Evolutionary conservation across 345 rosid species (phyloP).

Genomic region (Arabidopsis suecica): DNA sequence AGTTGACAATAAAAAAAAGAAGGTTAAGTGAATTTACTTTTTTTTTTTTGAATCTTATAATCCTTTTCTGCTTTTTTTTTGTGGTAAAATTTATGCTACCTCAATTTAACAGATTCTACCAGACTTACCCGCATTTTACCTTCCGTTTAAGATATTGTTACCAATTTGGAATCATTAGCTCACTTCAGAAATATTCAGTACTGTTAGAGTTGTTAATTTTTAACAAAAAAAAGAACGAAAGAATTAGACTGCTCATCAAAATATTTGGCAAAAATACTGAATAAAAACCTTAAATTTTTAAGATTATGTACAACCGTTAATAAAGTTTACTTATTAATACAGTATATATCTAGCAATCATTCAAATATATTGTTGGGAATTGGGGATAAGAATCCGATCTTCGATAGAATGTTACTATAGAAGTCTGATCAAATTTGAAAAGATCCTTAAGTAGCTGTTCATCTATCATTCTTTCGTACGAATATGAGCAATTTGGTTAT

Average conservation of each 20-base stretch:
- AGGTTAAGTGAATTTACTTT: background rate
- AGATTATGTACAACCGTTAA: background rate
- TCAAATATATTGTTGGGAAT: constrained; percentile 6
- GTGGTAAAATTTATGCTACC: background rate
- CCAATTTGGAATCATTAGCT: constrained; percentile 19
- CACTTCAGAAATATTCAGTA: background rate
- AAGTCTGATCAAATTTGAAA: no score
- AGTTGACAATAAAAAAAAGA: no score
- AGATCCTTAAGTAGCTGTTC: no score
- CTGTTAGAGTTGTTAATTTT: constrained; percentile 15
- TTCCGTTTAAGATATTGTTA: constrained; percentile 17
- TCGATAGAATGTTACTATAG: background rate
- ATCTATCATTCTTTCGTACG: no score
- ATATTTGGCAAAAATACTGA: constrained; percentile 6
- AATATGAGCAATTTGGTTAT: no score
- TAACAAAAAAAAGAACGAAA: background rate
- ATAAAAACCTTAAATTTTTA: background rate
- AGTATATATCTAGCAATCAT: constrained; percentile 4
- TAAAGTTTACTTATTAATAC: background rate
- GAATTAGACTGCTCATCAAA: constrained; percentile 9
- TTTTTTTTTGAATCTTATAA: background rate
- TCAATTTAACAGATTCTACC: background rate
- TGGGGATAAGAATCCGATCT: background rate
- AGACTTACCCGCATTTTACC: constrained; percentile 8
- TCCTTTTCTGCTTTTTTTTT: background rate